Evolutionary conservation across 2,329 filamentous ascomycete genomes (phyloP).

Genomic region (Cercospora janseana): DNA sequence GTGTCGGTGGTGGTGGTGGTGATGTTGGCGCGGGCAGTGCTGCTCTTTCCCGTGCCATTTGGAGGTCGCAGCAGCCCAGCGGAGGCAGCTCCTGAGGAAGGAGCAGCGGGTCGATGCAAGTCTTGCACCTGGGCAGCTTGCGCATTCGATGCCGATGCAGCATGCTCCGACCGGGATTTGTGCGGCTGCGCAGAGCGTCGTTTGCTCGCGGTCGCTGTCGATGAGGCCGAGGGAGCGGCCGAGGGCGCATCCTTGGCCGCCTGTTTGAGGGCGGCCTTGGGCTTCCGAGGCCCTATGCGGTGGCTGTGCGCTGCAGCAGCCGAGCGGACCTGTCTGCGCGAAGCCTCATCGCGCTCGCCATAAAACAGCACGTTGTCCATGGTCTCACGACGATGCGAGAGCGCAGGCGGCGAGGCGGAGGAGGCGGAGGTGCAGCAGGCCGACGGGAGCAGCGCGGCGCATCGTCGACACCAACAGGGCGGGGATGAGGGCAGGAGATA

Average conservation of each 20-base stretch:
- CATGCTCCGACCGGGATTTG: neutral
- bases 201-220: neutral
- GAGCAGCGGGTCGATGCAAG: neutral
- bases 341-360: constrained; percentile 24
- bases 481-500: neutral
- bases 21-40: neutral
- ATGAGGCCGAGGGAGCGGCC: neutral
- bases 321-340: constrained; percentile 27
- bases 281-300: constrained; percentile 28
- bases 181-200: neutral
- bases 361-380: constrained; percentile 30
- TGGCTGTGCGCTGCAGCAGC: constrained; percentile 26
- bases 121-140: neutral
- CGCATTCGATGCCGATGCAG: neutral
- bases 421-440: neutral
- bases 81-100: neutral
- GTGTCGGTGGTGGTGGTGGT: too few relatives aligned
- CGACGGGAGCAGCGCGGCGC: neutral
- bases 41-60: too few relatives aligned
- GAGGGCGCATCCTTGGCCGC: neutral
- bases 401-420: neutral
- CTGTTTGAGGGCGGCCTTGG: constrained; percentile 15
- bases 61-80: neutral
- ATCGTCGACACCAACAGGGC: neutral
- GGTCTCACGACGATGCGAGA: neutral